Base-by-base conservation (phyloP, 2,329 filamentous ascomycete genomes). In the Fusarium protoensiforme region DNA sequence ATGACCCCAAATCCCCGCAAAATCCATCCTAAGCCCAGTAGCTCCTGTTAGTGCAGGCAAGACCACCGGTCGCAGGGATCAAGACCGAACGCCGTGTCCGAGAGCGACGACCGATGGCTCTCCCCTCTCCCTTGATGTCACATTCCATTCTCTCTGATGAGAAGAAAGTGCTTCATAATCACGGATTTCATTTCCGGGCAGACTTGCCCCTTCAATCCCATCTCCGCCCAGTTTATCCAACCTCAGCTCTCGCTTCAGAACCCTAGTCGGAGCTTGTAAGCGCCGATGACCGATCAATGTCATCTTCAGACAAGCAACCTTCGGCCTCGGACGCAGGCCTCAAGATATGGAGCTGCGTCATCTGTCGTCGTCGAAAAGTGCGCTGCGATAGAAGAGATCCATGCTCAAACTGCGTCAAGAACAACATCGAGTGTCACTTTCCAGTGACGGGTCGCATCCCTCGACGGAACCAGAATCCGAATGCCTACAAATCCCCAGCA, bases 261-360 rank as follows among this genome's bases (percentile, higher is more conserved):
- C 18, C 13, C 4, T n/a, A 7, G 33, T 65, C 72, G 71, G 72
- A 64, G 41, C 53, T 65, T 46, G 38, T 62, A 75, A 72, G 33
- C 65, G n/a, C 70, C 73, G 71, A 74, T 72, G 61, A 59, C 73
- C 73, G 71, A 69, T 43, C 64, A 41, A 66, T 66, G 66, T 61
- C 70, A 31, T 29, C 65, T 3, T 18, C 51, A 46, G 56, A 57
- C 14, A 39, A 63, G 10, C 57, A 68, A n/a, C 39, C 62, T 48
- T 61, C 69, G 27, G 62, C 36, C 31, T 60, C 71, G 29, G 65
- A 68, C 14, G 36, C 62, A 11, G 68, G 24, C n/a, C 74, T 80
- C 56, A 78, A 74, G 13, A 76, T 78, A 64, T 81, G 80, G 80
- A 81, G 78, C 68, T 81, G 80, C 51, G 71, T 81, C 29, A 75